Evolutionary conservation across 2,329 filamentous ascomycete species (phyloP), one percentile per base, ranked within the genome.

Genomic region (Ophiostoma sp.): DNA sequence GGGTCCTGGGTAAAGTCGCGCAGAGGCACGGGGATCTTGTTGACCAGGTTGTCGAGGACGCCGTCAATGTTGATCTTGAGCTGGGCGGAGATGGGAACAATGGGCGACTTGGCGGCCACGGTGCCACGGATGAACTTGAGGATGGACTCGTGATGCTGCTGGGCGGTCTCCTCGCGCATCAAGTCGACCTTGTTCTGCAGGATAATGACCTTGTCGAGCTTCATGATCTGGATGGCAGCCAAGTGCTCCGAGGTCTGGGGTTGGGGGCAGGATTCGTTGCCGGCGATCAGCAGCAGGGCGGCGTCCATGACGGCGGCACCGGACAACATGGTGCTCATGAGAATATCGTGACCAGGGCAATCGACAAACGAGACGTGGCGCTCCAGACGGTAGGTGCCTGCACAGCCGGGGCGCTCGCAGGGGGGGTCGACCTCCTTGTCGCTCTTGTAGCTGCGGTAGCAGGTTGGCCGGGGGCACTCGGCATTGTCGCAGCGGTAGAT

Each of bases 311-410:
- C 95, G 74, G 95, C 95, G 76, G 95, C 95, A 78, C 95, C 95
- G 78, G 95, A 99, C 86, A 99, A 90, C 95, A 99, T 99, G 77
- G 95, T 99, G 83, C 94, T 98, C 95, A 99, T 99, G 80, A 99
- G 94, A 93, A 99, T 99, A 83, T 99, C 95, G 92, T 99, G 95
- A 81, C 95, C 95, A 71, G 95, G 95, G 86, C 95, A 98, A 82
- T 98, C 95, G 76, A 98, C 95, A 80, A 98, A 99, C 90, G 93
- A 96, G 77, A 97, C 93, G 80, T 97, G 94, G 83, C 93, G 89
- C 77, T 96, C 83, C 77, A 99, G 83, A 78, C 92, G 85, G 83
- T 98, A 99, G 77, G 85, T 94, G 72, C 95, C 95, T 71, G 82
- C 83, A 78, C 95, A 99, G 75, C 94, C 94, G 73, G 97, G 92